phyloP scores from a whole-genome alignment of 208 protist genomes.

The Acanthamoeba lenticulata region DNA sequence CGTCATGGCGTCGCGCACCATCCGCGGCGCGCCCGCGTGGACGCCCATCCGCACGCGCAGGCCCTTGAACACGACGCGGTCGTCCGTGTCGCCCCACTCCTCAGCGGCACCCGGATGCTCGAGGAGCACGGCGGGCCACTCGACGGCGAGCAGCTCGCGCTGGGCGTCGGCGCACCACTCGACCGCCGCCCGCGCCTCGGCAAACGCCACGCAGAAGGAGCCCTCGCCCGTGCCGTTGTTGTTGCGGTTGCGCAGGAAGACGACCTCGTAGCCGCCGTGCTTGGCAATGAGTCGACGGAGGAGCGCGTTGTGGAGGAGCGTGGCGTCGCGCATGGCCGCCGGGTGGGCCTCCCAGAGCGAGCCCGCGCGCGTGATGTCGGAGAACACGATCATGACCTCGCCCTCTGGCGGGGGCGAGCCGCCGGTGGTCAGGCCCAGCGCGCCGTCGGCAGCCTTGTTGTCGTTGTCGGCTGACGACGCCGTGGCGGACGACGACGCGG shows the following conservation, averaged over 20 bases:
- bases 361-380: conserved; percentile 1
- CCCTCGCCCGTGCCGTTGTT: conserved; percentile 37
- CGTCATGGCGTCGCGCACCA: conserved; percentile 3
- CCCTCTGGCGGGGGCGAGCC: neutral
- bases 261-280: conserved; percentile 30
- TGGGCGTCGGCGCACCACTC: neutral
- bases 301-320: neutral
- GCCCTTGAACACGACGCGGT: neutral
- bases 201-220: conserved; percentile 34
- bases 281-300: neutral
- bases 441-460: no score
- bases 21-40: neutral
- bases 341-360: conserved; percentile 23
- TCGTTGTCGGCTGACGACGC: no score
- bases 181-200: neutral
- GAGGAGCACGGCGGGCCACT: conserved; percentile 6
- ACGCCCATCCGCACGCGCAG: conserved; percentile 56
- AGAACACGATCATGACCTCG: conserved; percentile 18
- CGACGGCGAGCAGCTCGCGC: neutral
- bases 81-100: conserved; percentile 50
- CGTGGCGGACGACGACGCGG: no score
- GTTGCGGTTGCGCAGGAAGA: neutral
- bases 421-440: no score
- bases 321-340: conserved; percentile 9
- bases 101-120: conserved; percentile 55